Percentiles rank a stretch among this genome's conserved stretches.
phyloP scores from a whole-genome alignment of 2,329 filamentous ascomycete genomes.

The Cladosporium sp. region DNA sequence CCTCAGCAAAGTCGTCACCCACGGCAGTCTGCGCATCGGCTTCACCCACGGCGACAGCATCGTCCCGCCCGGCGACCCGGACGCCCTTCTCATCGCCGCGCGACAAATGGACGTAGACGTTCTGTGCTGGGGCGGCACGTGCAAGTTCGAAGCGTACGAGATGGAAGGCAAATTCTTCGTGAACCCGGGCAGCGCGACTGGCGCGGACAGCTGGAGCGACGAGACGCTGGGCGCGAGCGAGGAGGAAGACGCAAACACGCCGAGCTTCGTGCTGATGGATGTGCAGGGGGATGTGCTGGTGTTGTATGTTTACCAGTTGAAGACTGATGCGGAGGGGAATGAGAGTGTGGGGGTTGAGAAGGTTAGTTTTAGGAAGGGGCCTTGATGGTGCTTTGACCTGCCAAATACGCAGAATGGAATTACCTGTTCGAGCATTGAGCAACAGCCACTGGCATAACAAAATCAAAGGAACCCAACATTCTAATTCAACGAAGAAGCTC shows the following conservation, averaged over 20 bases:
- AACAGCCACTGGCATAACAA: background rate
- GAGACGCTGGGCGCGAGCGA: slow-evolving; percentile 38
- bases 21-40: slow-evolving; percentile 66
- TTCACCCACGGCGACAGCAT: slow-evolving; percentile 73
- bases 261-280: slow-evolving; percentile 97
- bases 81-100: slow-evolving; percentile 66
- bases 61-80: slow-evolving; percentile 66
- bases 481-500: background rate
- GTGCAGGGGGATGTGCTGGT: slow-evolving; percentile 96
- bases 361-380: slow-evolving; percentile 56
- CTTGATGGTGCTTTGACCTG: background rate
- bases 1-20: slow-evolving; percentile 68
- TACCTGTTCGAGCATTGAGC: background rate
- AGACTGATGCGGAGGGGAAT: slow-evolving; percentile 53
- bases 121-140: slow-evolving; percentile 68
- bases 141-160: slow-evolving; percentile 70
- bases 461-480: background rate
- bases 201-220: slow-evolving; percentile 61
- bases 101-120: slow-evolving; percentile 72
- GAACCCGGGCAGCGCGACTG: slow-evolving; percentile 68
- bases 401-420: background rate
- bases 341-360: slow-evolving; percentile 58
- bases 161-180: slow-evolving; percentile 72
- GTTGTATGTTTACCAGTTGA: slow-evolving; percentile 79
- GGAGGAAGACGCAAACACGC: slow-evolving; percentile 67